Evolutionary conservation across 2,329 filamentous ascomycete genomes (phyloP), one percentile per base, ranked within the genome.

Genomic region (Venturia oleaginea): DNA sequence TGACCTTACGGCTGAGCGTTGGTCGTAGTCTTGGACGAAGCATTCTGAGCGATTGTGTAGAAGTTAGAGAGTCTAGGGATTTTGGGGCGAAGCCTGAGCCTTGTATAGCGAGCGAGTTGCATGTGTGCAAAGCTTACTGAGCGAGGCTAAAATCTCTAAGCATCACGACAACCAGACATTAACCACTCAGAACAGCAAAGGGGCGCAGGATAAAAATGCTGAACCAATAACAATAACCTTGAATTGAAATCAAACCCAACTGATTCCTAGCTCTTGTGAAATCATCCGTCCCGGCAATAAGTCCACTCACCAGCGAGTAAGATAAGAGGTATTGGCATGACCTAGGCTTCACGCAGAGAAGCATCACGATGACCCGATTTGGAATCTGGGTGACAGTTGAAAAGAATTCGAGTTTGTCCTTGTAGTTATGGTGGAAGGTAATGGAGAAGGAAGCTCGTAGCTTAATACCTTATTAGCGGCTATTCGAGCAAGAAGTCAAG

Each of bases 1-100:
- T 63, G 15, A 63, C 32, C 51, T 57, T 63, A 27, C 62, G 46
- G 46, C 62, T 63, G 0, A 63, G 34, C 6, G 62, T 55, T 38
- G 62, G 62, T 42, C 62, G 62, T 13, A 63, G 27, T 32, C 51
- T 57, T 38, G 62, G 62, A 40, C 62, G 62, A 5, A 40, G 7
- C 62, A 63, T 63, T 30, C 27, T 30, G 2, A 13, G 30, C 7
- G 24, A 51, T 17, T 15, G 11, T 27, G 22, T 27, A 7, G 22
- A 51, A 17, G 4, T 24, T 51, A 4, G 7, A 51, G 15, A 51
- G 5, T 1, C 3, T 27, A 17, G 10, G 13, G 46, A 13, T 27
- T 24, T 3, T 15, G 4, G 22, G 10, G 46, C 22, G 10, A 27
- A 27, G 10, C 11, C 22, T 22, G 22, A 27, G 22, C 11, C 24